Conservation (phyloP, 257 asterid species). For the Perilla frutescens region DNA sequence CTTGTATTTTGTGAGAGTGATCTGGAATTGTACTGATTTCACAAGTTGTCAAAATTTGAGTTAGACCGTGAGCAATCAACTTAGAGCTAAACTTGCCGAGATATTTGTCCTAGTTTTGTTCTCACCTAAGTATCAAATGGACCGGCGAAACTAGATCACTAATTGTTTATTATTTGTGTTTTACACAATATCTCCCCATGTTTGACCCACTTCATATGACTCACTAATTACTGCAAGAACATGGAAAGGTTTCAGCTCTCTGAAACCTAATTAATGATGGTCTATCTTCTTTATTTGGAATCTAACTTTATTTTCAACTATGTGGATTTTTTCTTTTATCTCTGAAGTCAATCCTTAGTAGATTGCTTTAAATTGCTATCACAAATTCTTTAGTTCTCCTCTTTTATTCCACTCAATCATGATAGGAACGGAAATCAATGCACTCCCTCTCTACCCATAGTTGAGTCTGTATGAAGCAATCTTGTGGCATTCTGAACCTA, state of each 20-base stretch:
- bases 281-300: conserved; percentile 17
- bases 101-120: conserved; percentile 5
- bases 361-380: conserved; percentile 13
- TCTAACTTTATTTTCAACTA: conserved; percentile 21
- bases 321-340: conserved; percentile 1
- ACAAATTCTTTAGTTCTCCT: conserved; percentile 20
- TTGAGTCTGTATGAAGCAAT: conserved; percentile 24
- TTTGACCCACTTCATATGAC: conserved; percentile 17
- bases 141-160: conserved; percentile 19
- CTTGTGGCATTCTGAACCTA: conserved; percentile 29
- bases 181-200: not conserved
- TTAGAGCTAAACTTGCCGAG: conserved; percentile 14
- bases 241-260: conserved; percentile 25
- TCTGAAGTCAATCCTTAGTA: conserved; percentile 20
- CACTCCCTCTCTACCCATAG: conserved; percentile 19
- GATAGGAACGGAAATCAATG: not conserved
- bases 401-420: conserved; percentile 2
- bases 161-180: conserved; percentile 6
- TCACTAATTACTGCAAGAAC: conserved; percentile 7
- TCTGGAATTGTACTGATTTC: conserved; percentile 6
- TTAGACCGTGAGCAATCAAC: not conserved
- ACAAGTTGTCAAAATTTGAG: conserved; percentile 5
- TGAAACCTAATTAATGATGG: conserved; percentile 19
- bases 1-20: conserved; percentile 24
- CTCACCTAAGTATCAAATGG: conserved; percentile 24